phyloP scores from a whole-genome alignment of 2,329 filamentous ascomycete genomes.

The Cryphonectria radicalis region DNA sequence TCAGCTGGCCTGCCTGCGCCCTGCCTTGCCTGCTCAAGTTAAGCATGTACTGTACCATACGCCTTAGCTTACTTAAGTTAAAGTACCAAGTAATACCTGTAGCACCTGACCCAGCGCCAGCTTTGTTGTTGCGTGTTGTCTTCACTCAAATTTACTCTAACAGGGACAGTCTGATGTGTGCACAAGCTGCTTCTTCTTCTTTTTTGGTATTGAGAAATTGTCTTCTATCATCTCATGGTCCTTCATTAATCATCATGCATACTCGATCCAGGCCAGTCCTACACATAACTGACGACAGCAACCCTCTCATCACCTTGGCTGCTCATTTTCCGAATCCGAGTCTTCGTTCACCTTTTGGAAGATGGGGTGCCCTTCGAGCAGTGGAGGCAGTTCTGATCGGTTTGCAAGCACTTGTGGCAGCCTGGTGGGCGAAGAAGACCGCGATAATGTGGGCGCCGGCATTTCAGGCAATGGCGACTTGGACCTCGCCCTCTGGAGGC shows the following conservation, averaged over 20 bases:
- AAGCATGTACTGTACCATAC: neutral
- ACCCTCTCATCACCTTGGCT: neutral
- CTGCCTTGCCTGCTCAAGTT: neutral
- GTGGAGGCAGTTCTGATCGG: conserved; percentile 18
- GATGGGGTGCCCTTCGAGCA: conserved; percentile 23
- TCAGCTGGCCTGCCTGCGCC: conserved; percentile 3
- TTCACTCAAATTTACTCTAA: neutral
- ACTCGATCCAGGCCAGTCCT: too few species aligned
- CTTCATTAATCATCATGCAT: neutral
- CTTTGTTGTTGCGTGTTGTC: neutral
- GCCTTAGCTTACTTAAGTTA: neutral
- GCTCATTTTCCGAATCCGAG: conserved; percentile 11
- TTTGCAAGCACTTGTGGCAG: conserved; percentile 5
- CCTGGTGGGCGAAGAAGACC: conserved; percentile 25
- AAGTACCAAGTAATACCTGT: too few species aligned
- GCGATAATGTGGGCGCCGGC: conserved; percentile 16
- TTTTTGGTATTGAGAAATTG: neutral
- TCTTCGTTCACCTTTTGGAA: conserved; percentile 6
- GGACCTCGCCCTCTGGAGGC: conserved; percentile 5
- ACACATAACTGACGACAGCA: too few species aligned
- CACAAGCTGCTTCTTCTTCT: neutral
- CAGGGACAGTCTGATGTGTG: neutral
- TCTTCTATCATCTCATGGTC: neutral
- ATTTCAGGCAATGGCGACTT: conserved; percentile 17
- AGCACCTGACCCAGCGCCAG: neutral